A percentile compares a stretch with the other conserved stretches of the same genome.
phyloP scores from a whole-genome alignment of 352 stramenopile species.

The Phytophthora palmivora region DNA sequence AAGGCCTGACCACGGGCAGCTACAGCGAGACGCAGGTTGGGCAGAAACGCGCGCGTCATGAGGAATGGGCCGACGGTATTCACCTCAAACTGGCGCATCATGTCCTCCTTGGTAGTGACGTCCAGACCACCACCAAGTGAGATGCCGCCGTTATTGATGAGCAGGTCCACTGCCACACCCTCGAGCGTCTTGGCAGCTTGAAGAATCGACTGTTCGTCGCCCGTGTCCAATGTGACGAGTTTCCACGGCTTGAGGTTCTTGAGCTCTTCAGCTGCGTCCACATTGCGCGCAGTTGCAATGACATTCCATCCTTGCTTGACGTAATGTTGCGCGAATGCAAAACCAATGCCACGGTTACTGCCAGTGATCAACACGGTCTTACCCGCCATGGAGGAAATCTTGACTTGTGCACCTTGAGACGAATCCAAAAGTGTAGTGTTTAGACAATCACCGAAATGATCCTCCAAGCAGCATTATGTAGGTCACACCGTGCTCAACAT shows the following conservation, averaged over 20 bases:
- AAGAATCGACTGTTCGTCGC: slow-evolving; percentile 62
- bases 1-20: slow-evolving; percentile 43
- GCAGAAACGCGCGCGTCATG: slow-evolving; percentile 61
- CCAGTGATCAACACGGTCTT: slow-evolving; percentile 65
- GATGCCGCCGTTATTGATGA: slow-evolving; percentile 83
- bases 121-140: slow-evolving; percentile 30
- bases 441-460: slow-evolving; percentile 3
- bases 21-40: slow-evolving; percentile 56
- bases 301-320: slow-evolving; percentile 55
- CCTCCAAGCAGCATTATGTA: slow-evolving; percentile 4
- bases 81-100: slow-evolving; percentile 77
- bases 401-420: neutral
- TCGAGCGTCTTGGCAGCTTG: slow-evolving; percentile 45
- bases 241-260: slow-evolving; percentile 48
- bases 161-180: slow-evolving; percentile 55
- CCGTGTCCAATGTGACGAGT: slow-evolving; percentile 59
- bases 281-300: slow-evolving; percentile 51
- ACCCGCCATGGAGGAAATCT: slow-evolving; percentile 16
- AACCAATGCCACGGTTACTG: slow-evolving; percentile 56
- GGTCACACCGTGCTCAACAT: slow-evolving; percentile 7
- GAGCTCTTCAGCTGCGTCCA: slow-evolving; percentile 37
- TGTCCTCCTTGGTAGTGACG: slow-evolving; percentile 55
- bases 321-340: slow-evolving; percentile 53
- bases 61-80: slow-evolving; percentile 78
- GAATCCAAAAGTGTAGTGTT: slow-evolving; percentile 2